Conservation (phyloP, 768 basidiomycete species). For the Auricularia sp. region DNA sequence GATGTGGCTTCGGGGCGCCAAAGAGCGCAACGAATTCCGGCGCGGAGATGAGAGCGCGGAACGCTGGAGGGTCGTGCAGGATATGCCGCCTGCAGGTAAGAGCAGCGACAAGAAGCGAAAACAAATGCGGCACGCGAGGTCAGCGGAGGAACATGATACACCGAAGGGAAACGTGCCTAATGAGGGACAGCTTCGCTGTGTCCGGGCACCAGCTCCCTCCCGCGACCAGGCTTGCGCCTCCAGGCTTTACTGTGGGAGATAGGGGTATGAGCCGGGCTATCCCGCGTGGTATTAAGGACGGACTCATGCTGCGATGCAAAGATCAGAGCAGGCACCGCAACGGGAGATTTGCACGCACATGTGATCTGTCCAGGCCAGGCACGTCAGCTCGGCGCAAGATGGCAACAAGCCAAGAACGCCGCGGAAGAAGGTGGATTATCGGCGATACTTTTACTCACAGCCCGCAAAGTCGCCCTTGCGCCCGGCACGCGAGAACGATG, state of each 20-base stretch:
- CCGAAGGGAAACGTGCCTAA: slow-evolving; percentile 38
- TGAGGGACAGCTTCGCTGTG: slow-evolving; percentile 65
- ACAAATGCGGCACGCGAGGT: background rate
- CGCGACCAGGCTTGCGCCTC: slow-evolving; percentile 60
- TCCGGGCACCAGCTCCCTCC: slow-evolving; percentile 73
- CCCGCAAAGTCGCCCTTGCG: slow-evolving; percentile 82
- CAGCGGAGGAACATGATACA: background rate
- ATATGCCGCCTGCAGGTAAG: slow-evolving; percentile 44
- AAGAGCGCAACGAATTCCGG: slow-evolving; percentile 69
- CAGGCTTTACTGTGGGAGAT: slow-evolving; percentile 21
- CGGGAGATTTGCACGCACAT: slow-evolving; percentile 31
- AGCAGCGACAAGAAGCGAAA: background rate
- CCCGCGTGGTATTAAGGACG: no score
- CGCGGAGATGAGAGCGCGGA: slow-evolving; percentile 56
- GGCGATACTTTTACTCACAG: slow-evolving; percentile 40
- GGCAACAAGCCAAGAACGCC: background rate
- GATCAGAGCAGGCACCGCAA: no score
- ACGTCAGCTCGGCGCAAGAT: background rate
- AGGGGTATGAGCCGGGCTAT: background rate
- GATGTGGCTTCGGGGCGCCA: slow-evolving; percentile 53
- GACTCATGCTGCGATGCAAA: no score
- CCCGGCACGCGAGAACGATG: slow-evolving; percentile 81
- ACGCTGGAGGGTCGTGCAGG: slow-evolving; percentile 43
- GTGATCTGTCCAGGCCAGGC: slow-evolving; percentile 36
- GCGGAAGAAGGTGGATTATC: background rate